Percentiles rank a stretch among this genome's conserved stretches.
phyloP scores from a whole-genome alignment of 2,329 filamentous ascomycete species.

The Ophiostoma sp. region DNA sequence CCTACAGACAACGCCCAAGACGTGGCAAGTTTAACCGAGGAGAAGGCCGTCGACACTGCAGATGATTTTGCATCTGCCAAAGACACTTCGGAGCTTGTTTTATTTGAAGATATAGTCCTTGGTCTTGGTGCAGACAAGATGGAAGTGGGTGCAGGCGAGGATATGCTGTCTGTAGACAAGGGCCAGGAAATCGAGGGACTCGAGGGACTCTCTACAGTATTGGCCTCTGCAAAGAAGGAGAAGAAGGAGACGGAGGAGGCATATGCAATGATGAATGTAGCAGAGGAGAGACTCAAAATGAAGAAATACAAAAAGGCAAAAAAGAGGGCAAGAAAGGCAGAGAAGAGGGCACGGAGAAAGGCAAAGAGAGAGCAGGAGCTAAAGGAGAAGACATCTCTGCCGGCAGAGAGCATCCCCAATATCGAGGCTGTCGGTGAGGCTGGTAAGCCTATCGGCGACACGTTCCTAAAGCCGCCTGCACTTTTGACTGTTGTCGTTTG shows the following conservation, averaged over 20 bases:
- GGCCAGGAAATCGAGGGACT: not conserved
- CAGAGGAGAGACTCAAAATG: not conserved
- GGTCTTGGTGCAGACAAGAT: not conserved
- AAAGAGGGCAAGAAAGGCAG: not conserved
- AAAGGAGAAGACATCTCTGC: not conserved
- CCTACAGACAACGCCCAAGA: not conserved
- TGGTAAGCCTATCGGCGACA: no score
- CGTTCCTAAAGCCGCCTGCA: no score
- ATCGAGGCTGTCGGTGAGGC: not conserved
- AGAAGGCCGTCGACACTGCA: not conserved
- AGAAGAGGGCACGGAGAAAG: not conserved
- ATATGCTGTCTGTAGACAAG: not conserved
- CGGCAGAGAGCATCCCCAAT: no score
- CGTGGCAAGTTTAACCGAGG: not conserved
- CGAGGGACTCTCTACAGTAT: not conserved
- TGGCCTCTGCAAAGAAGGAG: not conserved
- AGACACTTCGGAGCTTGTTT: not conserved
- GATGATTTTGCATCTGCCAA: not conserved
- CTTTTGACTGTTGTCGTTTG: no score
- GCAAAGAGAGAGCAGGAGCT: not conserved
- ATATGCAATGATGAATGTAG: not conserved
- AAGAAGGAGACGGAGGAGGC: not conserved
- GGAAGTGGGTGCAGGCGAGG: not conserved
- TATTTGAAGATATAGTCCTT: not conserved
- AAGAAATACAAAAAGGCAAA: not conserved